Conservation (phyloP, 2,329 filamentous ascomycete species). For the Trichoderma koningii region DNA sequence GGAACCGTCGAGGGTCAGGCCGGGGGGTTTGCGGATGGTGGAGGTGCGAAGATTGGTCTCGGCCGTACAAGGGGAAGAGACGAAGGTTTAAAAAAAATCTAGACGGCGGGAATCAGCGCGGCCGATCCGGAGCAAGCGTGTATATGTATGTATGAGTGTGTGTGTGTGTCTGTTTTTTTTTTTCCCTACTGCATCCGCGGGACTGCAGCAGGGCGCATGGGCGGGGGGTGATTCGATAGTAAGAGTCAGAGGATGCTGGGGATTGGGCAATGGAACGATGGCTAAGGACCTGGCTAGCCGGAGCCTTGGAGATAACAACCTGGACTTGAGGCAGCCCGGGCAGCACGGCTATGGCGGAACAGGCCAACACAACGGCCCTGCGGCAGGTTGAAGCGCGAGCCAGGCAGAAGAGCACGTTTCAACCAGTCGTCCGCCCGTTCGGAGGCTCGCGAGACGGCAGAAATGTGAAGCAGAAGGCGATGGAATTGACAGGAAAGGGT, state of each 20-base stretch:
- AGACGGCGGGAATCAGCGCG: slow-evolving; percentile 24
- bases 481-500: slow-evolving; percentile 29
- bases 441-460: not conserved
- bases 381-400: not conserved
- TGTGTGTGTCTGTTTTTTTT: not conserved
- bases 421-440: too few relatives aligned
- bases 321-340: not conserved
- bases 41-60: slow-evolving; percentile 25
- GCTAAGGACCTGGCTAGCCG: not conserved
- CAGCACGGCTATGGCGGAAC: slow-evolving; percentile 6
- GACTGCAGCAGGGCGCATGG: slow-evolving; percentile 24
- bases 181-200: slow-evolving; percentile 19
- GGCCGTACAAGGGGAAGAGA: not conserved
- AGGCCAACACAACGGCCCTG: not conserved
- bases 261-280: not conserved
- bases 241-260: not conserved
- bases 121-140: slow-evolving; percentile 19
- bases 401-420: not conserved
- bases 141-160: too few relatives aligned
- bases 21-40: slow-evolving; percentile 28
- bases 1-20: slow-evolving; percentile 14
- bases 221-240: slow-evolving; percentile 15
- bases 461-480: slow-evolving; percentile 8
- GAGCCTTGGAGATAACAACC: not conserved
- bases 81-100: slow-evolving; percentile 4